Conservation (phyloP, 2,329 filamentous ascomycete species). For the Phyllosticta paracitricarpa region DNA sequence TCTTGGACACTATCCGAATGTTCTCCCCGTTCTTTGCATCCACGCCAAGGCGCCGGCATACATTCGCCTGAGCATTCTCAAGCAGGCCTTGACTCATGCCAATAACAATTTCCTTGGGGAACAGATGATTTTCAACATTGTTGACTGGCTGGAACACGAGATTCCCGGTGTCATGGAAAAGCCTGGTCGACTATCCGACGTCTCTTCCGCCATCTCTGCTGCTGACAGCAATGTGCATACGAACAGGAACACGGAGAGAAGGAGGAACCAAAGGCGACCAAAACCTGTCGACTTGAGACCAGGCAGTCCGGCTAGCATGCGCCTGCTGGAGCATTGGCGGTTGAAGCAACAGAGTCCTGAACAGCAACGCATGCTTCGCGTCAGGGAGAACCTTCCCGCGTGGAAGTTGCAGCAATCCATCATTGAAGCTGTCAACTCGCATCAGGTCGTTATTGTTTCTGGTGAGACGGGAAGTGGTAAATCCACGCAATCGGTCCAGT, state of each 20-base stretch:
- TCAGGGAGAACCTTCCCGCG: constrained; percentile 68
- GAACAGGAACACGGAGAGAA: constrained; percentile 16
- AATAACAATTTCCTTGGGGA: constrained; percentile 64
- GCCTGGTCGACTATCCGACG: constrained; percentile 74
- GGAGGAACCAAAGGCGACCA: constrained; percentile 34
- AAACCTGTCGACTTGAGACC: constrained; percentile 55
- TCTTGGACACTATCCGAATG: constrained; percentile 57
- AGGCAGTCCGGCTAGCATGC: constrained; percentile 48
- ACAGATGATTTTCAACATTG: constrained; percentile 81
- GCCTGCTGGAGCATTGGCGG: constrained; percentile 55
- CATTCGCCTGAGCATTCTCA: constrained; percentile 80
- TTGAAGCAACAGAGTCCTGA: constrained; percentile 53
- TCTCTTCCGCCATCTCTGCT: constrained; percentile 63
- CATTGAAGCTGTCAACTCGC: constrained; percentile 60
- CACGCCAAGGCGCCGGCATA: constrained; percentile 69
- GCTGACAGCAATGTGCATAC: constrained; percentile 36
- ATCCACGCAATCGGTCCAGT: constrained; percentile 93
- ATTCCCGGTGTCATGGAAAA: constrained; percentile 73
- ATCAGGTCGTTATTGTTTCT: constrained; percentile 92
- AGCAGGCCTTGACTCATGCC: constrained; percentile 63
- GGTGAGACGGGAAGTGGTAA: constrained; percentile 97
- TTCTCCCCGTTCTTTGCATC: constrained; percentile 60
- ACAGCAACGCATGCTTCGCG: constrained; percentile 64
- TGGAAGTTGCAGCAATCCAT: constrained; percentile 76
- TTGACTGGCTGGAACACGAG: constrained; percentile 85